Percentiles rank a stretch among this genome's conserved stretches.
Evolutionary conservation across 2,329 filamentous ascomycete genomes (phyloP).

Genomic region (Penicillium thymicola): DNA sequence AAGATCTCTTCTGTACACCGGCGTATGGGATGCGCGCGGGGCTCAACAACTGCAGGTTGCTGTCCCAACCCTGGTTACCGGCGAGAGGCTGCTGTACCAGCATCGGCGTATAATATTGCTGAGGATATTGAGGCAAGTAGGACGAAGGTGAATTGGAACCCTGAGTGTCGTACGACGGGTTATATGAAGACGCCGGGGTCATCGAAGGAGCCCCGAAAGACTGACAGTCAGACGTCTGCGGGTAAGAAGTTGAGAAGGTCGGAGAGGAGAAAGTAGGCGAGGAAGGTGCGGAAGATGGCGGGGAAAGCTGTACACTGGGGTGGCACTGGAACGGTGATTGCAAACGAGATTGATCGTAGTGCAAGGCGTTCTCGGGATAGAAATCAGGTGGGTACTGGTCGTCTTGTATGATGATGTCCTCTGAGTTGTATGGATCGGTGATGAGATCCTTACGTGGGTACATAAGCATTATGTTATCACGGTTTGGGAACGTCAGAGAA

Average conservation of each 20-base stretch:
- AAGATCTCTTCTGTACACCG: constrained; percentile 38
- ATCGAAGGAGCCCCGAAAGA: constrained; percentile 40
- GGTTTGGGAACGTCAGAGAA: constrained; percentile 26
- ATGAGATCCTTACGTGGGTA: constrained; percentile 45
- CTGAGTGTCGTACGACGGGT: constrained; percentile 36
- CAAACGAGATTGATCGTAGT: constrained; percentile 29
- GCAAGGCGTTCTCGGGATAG: constrained; percentile 24
- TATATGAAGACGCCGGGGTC: constrained; percentile 40
- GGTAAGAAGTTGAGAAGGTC: constrained; percentile 28
- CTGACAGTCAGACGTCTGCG: constrained; percentile 28
- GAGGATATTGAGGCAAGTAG: constrained; percentile 30
- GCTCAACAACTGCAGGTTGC: constrained; percentile 36
- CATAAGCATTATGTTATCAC: constrained; percentile 40
- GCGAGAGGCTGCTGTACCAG: constrained; percentile 39
- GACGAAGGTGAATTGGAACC: constrained; percentile 33
- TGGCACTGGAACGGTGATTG: constrained; percentile 37
- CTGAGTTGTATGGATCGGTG: constrained; percentile 37
- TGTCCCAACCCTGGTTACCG: constrained; percentile 36
- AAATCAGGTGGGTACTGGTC: constrained; percentile 36
- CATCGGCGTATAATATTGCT: constrained; percentile 37
- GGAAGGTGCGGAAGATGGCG: constrained; percentile 37
- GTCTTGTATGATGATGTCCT: constrained; percentile 40
- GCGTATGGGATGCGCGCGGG: constrained; percentile 34
- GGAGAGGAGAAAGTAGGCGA: constrained; percentile 32
- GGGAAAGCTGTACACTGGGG: constrained; percentile 32